Evolutionary conservation across 495 filamentous ascomycete species (phyloP).

Genomic region (Neurospora hispaniola): DNA sequence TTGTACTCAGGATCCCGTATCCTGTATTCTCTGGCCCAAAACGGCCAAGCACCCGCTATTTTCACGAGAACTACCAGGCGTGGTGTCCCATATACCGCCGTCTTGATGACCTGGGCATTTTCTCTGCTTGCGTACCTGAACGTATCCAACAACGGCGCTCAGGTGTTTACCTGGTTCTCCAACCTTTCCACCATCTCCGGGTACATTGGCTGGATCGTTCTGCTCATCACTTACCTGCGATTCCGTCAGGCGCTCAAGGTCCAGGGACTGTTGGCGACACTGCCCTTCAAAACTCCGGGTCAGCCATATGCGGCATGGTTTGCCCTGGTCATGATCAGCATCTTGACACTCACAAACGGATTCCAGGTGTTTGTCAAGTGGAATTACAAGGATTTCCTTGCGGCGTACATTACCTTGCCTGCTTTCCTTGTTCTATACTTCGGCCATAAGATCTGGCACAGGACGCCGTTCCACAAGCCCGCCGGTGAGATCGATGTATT

Average conservation of each 20-base stretch:
- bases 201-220: conserved; percentile 40
- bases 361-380: conserved; percentile 36
- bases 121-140: conserved; percentile 55
- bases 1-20: conserved; percentile 75
- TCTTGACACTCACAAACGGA: conserved; percentile 39
- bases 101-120: conserved; percentile 43
- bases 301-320: conserved; percentile 35
- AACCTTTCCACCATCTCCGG: conserved; percentile 40
- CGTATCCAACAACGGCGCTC: conserved; percentile 39
- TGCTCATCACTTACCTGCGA: conserved; percentile 37
- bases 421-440: conserved; percentile 32
- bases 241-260: conserved; percentile 34
- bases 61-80: conserved; percentile 41
- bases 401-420: conserved; percentile 39
- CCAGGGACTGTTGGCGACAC: conserved; percentile 25
- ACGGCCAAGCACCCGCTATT: conserved; percentile 52
- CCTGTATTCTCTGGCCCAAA: conserved; percentile 54
- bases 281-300: conserved; percentile 29
- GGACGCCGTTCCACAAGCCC: conserved; percentile 21
- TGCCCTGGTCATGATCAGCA: conserved; percentile 23
- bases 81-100: conserved; percentile 54
- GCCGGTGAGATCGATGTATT: conserved; percentile 31
- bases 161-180: conserved; percentile 51
- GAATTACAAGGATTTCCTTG: conserved; percentile 30
- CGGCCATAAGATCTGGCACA: conserved; percentile 27